Conservation (phyloP, 1,284 basidiomycete species). For the Rhodotorula glutinis region DNA sequence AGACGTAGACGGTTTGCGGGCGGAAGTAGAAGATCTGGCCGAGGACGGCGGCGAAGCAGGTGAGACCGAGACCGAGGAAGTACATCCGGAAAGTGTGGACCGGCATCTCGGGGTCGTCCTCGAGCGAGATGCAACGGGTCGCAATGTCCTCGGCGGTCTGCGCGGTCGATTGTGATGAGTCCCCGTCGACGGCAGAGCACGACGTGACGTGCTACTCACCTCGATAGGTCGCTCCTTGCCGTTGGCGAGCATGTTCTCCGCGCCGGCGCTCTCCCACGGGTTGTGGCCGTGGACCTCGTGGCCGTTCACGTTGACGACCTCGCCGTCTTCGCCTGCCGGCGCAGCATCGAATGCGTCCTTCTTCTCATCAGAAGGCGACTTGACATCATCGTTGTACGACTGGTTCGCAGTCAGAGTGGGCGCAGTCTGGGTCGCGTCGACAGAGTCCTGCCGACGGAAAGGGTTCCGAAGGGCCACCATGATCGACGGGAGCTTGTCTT, state of each 20-base stretch:
- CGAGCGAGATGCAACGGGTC: slow-evolving; percentile 38
- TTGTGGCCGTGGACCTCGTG: slow-evolving; percentile 5
- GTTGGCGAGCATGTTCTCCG: slow-evolving; percentile 30
- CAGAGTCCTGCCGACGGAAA: slow-evolving; percentile 31
- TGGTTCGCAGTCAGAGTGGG: slow-evolving; percentile 6
- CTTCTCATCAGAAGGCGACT: slow-evolving; percentile 22
- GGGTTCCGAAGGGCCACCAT: slow-evolving; percentile 32
- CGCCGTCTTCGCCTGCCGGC: no score
- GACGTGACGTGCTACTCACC: background rate
- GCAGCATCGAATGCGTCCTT: slow-evolving; percentile 9
- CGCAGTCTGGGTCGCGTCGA: slow-evolving; percentile 8
- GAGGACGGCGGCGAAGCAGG: slow-evolving; percentile 39
- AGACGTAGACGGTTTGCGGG: slow-evolving; percentile 40
- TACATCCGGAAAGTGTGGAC: slow-evolving; percentile 38
- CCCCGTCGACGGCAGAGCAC: no score
- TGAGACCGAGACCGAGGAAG: slow-evolving; percentile 29
- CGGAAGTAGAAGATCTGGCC: slow-evolving; percentile 40
- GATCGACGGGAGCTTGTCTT: background rate
- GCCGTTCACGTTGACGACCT: background rate
- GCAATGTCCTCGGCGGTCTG: slow-evolving; percentile 39
- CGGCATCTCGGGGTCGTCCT: slow-evolving; percentile 33
- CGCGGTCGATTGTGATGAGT: no score
- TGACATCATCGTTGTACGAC: background rate
- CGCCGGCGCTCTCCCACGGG: slow-evolving; percentile 12
- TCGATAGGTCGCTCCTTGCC: slow-evolving; percentile 40